Conservation (phyloP, 805 yeast species). For the Teunomyces barrocoloradensis region DNA sequence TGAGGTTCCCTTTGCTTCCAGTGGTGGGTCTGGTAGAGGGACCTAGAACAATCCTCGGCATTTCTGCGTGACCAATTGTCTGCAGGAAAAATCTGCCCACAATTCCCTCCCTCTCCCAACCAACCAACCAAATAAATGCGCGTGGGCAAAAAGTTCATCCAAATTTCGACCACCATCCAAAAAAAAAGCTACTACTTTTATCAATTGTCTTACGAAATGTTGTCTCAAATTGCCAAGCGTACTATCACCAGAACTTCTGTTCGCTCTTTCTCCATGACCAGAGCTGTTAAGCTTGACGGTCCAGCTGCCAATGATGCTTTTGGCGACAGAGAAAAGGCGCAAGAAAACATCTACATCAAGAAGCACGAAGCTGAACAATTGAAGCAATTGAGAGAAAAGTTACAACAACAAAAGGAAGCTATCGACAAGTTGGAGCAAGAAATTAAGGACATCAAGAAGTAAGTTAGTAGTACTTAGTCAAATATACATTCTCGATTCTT, state of each 20-base stretch:
- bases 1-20: too few species aligned
- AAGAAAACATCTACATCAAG: conserved; percentile 80
- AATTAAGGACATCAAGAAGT: conserved; percentile 31
- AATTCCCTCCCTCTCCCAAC: neutral
- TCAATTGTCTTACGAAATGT: conserved; percentile 8
- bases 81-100: neutral
- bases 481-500: neutral
- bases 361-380: conserved; percentile 90
- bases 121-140: neutral
- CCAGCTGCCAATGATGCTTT: conserved; percentile 22
- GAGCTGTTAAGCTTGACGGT: conserved; percentile 21
- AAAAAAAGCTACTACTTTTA: neutral
- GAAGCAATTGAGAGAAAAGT: conserved; percentile 68
- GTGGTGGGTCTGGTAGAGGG: neutral
- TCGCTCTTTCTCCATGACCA: conserved; percentile 31
- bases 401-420: conserved; percentile 69
- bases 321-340: conserved; percentile 87
- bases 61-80: neutral
- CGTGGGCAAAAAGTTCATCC: neutral
- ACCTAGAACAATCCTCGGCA: neutral
- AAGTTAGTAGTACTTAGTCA: neutral
- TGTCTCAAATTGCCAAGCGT: conserved; percentile 25
- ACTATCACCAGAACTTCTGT: conserved; percentile 19
- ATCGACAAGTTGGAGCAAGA: conserved; percentile 49
- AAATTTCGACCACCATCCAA: neutral